phyloP scores from a whole-genome alignment of 23 red algal species.

The Gracilaria vermiculophylla region DNA sequence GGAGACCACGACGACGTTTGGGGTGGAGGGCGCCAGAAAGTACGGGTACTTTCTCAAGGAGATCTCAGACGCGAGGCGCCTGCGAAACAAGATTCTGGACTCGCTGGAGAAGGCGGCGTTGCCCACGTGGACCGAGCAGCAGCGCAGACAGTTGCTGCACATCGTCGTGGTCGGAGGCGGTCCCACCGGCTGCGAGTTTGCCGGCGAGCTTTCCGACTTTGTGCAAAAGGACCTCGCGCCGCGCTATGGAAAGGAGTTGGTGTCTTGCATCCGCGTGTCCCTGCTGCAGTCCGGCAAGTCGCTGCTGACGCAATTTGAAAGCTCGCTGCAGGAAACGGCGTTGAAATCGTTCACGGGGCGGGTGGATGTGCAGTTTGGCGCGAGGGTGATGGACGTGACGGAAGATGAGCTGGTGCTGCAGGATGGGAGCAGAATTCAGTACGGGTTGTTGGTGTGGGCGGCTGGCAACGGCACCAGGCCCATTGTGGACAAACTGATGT shows the following conservation, averaged over 20 bases:
- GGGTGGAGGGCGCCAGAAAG: conserved; percentile 74
- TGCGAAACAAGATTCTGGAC: conserved; percentile 76
- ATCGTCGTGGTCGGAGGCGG: conserved; percentile 93
- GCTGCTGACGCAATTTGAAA: conserved; percentile 91
- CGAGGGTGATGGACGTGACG: conserved; percentile 57
- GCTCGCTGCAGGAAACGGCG: conserved; percentile 74
- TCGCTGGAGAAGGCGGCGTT: conserved; percentile 81
- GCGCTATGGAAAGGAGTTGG: conserved; percentile 62
- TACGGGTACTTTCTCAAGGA: conserved; percentile 94
- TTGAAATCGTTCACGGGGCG: conserved; percentile 72
- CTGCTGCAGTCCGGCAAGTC: conserved; percentile 76
- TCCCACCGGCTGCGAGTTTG: conserved; percentile 92
- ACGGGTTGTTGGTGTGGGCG: conserved; percentile 91
- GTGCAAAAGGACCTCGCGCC: conserved; percentile 77
- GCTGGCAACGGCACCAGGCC: conserved; percentile 84
- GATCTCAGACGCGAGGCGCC: conserved; percentile 74
- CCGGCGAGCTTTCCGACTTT: conserved; percentile 91
- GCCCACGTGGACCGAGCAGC: conserved; percentile 70
- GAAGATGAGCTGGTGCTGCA: conserved; percentile 40
- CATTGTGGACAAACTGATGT: conserved; percentile 51
- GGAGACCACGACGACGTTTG: conserved; percentile 85
- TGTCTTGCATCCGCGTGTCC: conserved; percentile 60
- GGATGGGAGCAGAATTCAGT: conserved; percentile 62
- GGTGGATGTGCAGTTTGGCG: conserved; percentile 69
- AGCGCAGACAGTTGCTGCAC: conserved; percentile 64